Conservation (phyloP, 768 basidiomycete species). For the Mrakia gelida region DNA sequence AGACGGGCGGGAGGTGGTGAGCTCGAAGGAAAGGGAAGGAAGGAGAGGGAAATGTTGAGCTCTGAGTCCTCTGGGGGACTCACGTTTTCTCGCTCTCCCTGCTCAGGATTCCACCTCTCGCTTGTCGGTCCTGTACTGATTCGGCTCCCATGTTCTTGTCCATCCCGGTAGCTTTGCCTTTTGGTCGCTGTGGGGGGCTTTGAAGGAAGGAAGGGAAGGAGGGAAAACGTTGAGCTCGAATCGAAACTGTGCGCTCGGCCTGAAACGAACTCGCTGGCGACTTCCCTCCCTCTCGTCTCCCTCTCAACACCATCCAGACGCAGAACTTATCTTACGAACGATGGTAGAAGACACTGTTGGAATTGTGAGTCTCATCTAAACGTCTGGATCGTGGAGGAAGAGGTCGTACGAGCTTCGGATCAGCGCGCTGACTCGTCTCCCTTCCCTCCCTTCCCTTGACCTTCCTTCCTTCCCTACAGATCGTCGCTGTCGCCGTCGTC, state of each 20-base stretch:
- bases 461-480: background rate
- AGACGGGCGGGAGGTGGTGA: background rate
- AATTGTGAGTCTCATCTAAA: background rate
- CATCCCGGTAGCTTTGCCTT: background rate
- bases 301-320: background rate
- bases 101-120: background rate
- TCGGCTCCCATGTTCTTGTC: background rate
- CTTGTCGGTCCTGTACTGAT: background rate
- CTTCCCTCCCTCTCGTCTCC: background rate
- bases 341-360: constrained; percentile 27
- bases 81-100: constrained; percentile 4
- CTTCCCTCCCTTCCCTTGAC: background rate
- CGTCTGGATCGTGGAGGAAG: background rate
- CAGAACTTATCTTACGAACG: background rate
- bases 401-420: background rate
- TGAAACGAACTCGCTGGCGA: background rate
- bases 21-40: background rate
- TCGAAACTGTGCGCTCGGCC: background rate
- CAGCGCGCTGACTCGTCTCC: background rate
- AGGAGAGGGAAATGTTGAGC: background rate
- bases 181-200: too few relatives aligned
- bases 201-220: background rate
- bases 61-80: background rate
- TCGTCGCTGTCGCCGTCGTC: constrained; percentile 27
- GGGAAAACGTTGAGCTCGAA: background rate